Percentiles rank a stretch among this genome's conserved stretches.
Conservation (phyloP, 306 rosid genomes). For the Sicyos baderoa region DNA sequence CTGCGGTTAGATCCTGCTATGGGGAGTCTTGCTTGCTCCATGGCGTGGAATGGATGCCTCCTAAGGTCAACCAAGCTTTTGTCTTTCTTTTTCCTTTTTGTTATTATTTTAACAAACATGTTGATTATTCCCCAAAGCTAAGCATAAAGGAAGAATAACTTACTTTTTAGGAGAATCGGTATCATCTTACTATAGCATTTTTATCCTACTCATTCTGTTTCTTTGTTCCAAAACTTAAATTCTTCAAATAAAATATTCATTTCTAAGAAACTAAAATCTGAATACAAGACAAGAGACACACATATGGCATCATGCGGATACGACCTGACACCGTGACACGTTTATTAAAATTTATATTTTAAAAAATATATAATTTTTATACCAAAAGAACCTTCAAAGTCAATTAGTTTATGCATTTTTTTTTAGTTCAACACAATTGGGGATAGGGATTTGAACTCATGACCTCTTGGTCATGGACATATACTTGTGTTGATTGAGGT, state of each 20-base stretch:
- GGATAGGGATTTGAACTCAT: too few relatives aligned
- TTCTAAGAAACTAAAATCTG: not conserved
- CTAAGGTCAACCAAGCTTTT: conserved; percentile 49
- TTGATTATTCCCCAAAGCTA: not conserved
- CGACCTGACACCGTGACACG: too few relatives aligned
- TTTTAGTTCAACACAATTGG: too few relatives aligned
- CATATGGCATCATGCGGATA: too few relatives aligned
- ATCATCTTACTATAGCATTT: not conserved
- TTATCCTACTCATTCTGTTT: not conserved
- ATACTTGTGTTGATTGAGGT: too few relatives aligned
- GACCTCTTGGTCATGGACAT: too few relatives aligned
- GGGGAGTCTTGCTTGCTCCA: conserved; percentile 89
- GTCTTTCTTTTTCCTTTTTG: not conserved
- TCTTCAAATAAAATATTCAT: not conserved
- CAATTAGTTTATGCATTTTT: too few relatives aligned
- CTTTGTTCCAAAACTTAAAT: not conserved
- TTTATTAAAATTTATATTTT: too few relatives aligned
- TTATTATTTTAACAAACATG: not conserved
- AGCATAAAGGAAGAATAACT: not conserved
- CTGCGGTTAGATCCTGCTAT: conserved; percentile 86
- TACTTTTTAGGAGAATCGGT: not conserved
- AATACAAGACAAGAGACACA: too few relatives aligned
- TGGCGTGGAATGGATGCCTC: conserved; percentile 94
- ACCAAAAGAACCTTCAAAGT: too few relatives aligned
- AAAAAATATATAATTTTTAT: too few relatives aligned